These are phyloP conservation scores for Ilex aquifolium DNA, from an alignment of 257 asterid species.

Conservation along the genomic window DNA sequence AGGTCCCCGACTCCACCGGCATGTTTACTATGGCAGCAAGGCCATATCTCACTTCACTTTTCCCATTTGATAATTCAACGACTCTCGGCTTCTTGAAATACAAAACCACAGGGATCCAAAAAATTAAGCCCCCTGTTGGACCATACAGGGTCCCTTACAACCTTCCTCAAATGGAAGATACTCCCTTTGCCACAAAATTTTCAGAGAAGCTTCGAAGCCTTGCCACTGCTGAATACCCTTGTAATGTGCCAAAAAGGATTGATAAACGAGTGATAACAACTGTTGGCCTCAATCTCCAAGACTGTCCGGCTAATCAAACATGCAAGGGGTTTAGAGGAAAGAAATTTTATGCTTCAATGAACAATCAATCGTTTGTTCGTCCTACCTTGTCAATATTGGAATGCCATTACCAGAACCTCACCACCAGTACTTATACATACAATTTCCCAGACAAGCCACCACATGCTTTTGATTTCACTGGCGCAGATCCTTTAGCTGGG, in stretches of 20 bases:
- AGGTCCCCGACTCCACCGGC: conserved; percentile 20
- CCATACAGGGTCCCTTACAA: conserved; percentile 43
- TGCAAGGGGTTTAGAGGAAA: conserved; percentile 56
- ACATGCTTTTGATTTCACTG: conserved; percentile 53
- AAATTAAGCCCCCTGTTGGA: conserved; percentile 12
- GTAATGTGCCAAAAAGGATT: conserved; percentile 52
- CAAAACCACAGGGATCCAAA: conserved; percentile 12
- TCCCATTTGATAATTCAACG: conserved; percentile 68
- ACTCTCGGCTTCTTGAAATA: conserved; percentile 61
- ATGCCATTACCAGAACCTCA: conserved; percentile 42
- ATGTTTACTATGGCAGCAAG: conserved; percentile 65
- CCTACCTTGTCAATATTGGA: conserved; percentile 55
- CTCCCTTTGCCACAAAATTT: conserved; percentile 44
- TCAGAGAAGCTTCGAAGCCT: conserved; percentile 42
- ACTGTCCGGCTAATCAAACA: conserved; percentile 53
- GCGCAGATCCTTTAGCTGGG: conserved; percentile 45
- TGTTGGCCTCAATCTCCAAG: conserved; percentile 70
- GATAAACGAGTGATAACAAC: conserved; percentile 48
- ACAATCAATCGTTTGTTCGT: conserved; percentile 56
- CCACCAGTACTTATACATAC: background rate
- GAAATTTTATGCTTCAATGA: conserved; percentile 69
- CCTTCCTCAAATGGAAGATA: conserved; percentile 59
- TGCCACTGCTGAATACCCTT: conserved; percentile 51
- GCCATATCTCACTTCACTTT: conserved; percentile 64
- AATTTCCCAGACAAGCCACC: conserved; percentile 66